phyloP scores from a whole-genome alignment of 179 eudicot species.

The Beta lomatogona region DNA sequence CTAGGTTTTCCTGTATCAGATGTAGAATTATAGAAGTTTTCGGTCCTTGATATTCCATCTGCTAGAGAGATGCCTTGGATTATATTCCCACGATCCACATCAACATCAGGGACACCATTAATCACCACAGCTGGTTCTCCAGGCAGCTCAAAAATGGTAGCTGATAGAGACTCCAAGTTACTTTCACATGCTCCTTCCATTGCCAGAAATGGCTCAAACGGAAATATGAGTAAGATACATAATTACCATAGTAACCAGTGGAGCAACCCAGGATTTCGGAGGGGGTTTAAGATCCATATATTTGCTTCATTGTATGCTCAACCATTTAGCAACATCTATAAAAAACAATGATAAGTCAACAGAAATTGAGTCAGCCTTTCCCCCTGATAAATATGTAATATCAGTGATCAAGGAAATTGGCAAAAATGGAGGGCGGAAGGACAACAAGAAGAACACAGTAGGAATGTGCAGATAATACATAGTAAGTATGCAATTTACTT shows the following conservation, averaged over 20 bases:
- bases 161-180: conserved; percentile 31
- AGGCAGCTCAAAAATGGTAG: conserved; percentile 51
- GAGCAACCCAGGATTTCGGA: background rate
- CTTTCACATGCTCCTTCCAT: conserved; percentile 40
- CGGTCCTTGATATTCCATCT: conserved; percentile 10
- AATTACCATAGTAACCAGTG: background rate
- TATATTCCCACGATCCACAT: conserved; percentile 26
- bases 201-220: background rate
- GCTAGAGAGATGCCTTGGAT: conserved; percentile 18
- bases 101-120: conserved; percentile 63
- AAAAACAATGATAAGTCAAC: background rate
- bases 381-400: background rate
- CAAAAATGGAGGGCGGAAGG: background rate
- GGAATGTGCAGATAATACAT: background rate
- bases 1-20: conserved; percentile 26
- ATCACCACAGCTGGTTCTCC: conserved; percentile 84
- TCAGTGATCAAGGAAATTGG: background rate
- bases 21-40: conserved; percentile 1
- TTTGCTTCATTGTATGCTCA: background rate
- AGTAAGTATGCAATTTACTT: background rate
- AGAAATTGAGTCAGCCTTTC: background rate
- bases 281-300: background rate
- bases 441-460: background rate
- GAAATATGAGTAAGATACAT: background rate
- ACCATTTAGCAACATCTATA: background rate